Conservation (phyloP, 2,329 filamentous ascomycete species). For the Acephala macrosclerotiorum region DNA sequence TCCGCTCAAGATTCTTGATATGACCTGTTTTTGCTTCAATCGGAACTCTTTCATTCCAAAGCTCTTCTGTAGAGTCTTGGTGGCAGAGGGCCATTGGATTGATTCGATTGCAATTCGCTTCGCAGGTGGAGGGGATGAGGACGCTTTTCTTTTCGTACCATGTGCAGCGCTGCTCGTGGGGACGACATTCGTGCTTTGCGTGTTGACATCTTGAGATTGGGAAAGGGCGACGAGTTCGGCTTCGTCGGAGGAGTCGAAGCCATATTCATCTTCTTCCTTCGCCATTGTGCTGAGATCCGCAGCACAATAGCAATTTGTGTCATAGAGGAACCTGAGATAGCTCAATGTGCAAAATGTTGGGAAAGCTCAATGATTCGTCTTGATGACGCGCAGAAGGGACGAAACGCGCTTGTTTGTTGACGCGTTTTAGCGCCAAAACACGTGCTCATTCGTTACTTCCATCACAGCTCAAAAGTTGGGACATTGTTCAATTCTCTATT, state of each 20-base stretch:
- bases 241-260: constrained; percentile 5
- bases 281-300: not conserved
- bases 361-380: not conserved
- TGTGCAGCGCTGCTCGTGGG: not conserved
- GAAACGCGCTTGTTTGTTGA: not conserved
- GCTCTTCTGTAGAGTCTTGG: constrained; percentile 46
- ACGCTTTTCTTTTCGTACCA: not conserved
- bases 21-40: constrained; percentile 54
- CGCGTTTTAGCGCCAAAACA: not conserved
- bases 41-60: constrained; percentile 53
- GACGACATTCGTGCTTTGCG: not conserved
- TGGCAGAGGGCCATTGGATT: constrained; percentile 34
- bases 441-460: not conserved
- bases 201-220: not conserved
- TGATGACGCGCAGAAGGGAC: not conserved
- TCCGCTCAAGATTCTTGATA: constrained; percentile 51
- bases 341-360: not conserved
- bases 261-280: not conserved
- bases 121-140: not conserved
- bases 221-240: constrained; percentile 1
- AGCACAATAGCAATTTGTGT: not conserved
- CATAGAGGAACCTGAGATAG: no score
- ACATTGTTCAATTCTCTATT: not conserved
- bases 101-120: constrained; percentile 8
- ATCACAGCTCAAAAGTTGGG: no score